Evolutionary conservation across 139 green algal species (phyloP), one percentile per base, ranked within the genome.

Genomic region (Edaphochlamys debaryana): DNA sequence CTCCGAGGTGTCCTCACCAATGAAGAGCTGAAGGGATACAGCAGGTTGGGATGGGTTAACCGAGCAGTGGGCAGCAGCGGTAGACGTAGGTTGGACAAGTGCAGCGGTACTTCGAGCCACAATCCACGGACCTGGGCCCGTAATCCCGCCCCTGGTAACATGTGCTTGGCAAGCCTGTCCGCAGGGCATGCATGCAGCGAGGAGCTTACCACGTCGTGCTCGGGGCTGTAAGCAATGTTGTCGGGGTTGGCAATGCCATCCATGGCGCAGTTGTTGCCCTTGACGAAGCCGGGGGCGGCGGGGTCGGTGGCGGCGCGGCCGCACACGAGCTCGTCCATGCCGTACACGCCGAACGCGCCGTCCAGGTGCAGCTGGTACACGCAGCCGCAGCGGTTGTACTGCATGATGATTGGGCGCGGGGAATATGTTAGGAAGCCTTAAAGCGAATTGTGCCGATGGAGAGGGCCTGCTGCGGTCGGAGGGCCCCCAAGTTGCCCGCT

Each of bases 321-420:
- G 56, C 80, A 86, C 56, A 80, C 29, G 27, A 85, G 54, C 38
- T 41, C 42, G 27, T 68, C n/a, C 52, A 75, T 85, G 42, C 25
- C 34, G 66, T 70, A 69, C 20, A 40, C 62, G 23, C 9, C n/a
- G 60, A 71, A 91, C 34, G 48, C 63, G 66, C 32, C 72, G 87
- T 86, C 79, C 17, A 87, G 22, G 58, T 77, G 60, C 64, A 87
- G 41, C 27, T 17, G 20, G 84, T 89, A 91, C 37, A 91, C 79
- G 66, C 87, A 91, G 75, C 87, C 87, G 84, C 87, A 91, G 22
- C n/a, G 67, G 80, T 91, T 91, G 58, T 74, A 89, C 50, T 67
- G 60, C n/a, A n/a, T n/a, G n/a, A n/a, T n/a, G n/a, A 50, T 27
- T 34, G 19, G 7, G 11, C 22, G 19, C 50, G 63, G 63, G 63